Evolutionary conservation across 2,329 filamentous ascomycete genomes (phyloP), one percentile per base, ranked within the genome.

Genomic region (Fusarium cicatricum): DNA sequence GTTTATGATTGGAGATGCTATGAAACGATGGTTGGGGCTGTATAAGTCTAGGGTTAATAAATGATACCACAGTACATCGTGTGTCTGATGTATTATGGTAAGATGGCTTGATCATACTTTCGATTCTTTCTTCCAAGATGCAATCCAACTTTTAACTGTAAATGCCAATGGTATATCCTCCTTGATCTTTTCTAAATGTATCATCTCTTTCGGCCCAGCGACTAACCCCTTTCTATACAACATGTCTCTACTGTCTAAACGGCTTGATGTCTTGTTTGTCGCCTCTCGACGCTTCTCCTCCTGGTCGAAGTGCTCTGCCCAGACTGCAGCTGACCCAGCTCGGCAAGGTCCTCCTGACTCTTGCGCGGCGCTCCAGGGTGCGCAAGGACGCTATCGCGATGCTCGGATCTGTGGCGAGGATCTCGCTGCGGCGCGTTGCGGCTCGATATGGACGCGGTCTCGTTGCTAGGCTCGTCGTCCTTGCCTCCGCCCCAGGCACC

Each of bases 401-500:
- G 50, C 21, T 60, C 59, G 11, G 46, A 16, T 3, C 47, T 46
- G 23, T 26, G 53, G 5, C 52, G 34, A 3, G 47, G 43, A 15
- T 42, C 54, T 12, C 37, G 60, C 19, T 43, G 52, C 16, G 59
- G 66, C 19, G 31, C 49, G n/a, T 29, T 38, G 3, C 49, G 36
- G 33, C 55, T 64, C 15, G 47, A 47, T 34, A 21, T 46, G n/a
- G 28, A 55, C 19, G 60, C 55, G 10, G 55, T 64, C 28, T 65
- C 69, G 10, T 64, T 62, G 28, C 42, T 62, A 9, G 38, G 41
- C 15, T 60, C 21, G 17, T 53, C 68, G 6, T 65, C 66, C 3
- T 56, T 62, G 10, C 43, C 73, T 31, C 75, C 73, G 1, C 82
- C 85, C 70, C 85, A 85, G 14, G 79, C 77, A 1, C 88, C 89